These are phyloP conservation scores for Solanum microdontum DNA, from an alignment of 257 asterid species.

Conservation along the genomic window DNA sequence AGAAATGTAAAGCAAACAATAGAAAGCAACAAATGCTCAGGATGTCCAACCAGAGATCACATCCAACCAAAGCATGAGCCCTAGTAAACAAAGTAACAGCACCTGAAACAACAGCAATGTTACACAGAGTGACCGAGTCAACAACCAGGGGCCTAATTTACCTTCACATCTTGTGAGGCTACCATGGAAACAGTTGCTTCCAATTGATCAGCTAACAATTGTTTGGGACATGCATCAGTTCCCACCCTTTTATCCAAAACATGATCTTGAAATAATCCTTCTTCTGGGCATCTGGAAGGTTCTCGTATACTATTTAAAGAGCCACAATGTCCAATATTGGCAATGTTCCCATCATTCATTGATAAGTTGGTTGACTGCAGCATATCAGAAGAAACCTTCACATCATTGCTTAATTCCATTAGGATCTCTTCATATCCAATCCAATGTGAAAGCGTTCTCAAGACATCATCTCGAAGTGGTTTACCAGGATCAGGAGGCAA, in stretches of 20 bases:
- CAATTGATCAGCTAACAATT: constrained; percentile 21
- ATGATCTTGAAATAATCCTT: constrained; percentile 24
- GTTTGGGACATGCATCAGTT: constrained; percentile 11
- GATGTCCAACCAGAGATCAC: background rate
- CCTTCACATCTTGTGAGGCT: constrained; percentile 49
- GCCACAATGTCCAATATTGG: constrained; percentile 17
- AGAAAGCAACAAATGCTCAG: background rate
- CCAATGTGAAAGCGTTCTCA: constrained; percentile 54
- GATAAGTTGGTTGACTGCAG: constrained; percentile 21
- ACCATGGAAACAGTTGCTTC: constrained; percentile 17
- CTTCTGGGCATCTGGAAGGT: constrained; percentile 21
- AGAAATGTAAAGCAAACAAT: background rate
- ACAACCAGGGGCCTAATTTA: constrained; percentile 9
- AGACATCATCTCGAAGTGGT: constrained; percentile 61
- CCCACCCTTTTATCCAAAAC: constrained; percentile 24
- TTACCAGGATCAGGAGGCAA: constrained; percentile 45
- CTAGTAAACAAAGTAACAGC: background rate
- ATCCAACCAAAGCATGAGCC: background rate
- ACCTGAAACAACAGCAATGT: background rate
- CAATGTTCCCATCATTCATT: constrained; percentile 18
- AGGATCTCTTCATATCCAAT: constrained; percentile 36
- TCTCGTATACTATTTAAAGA: constrained; percentile 17
- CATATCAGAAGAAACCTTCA: constrained; percentile 21
- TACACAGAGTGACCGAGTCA: background rate
- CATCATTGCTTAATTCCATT: constrained; percentile 24